Evolutionary conservation across 805 yeast genomes (phyloP), one percentile per base, ranked within the genome.

Genomic region (Isabelozyma pseudorhagii): DNA sequence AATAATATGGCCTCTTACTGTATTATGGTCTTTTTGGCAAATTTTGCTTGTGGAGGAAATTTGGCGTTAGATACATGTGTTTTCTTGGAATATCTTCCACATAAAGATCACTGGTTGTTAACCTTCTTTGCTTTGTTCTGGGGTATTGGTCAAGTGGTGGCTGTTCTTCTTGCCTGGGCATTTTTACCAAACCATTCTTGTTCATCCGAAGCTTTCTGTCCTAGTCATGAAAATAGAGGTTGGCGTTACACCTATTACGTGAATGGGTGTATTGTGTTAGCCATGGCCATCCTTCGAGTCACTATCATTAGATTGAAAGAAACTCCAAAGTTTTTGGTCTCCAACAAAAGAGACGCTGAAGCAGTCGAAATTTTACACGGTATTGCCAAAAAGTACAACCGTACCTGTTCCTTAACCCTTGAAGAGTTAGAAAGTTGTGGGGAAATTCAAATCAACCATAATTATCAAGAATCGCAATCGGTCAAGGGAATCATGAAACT

Each of bases 101-200:
- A 71, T 42, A 73, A 72, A 45, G 65, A 75, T 55, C 82, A 80
- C 54, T 81, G 75, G 74, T 60, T 80, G 53, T 68, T 77, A 46
- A 80, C 85, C 2, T 68, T 78, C 38, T 72, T 82, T 59, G 71
- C 64, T 8, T 60, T 73, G 38, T 83, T 76, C 77, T 82, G 87
- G 87, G 85, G 84, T 40, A 68, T 82, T 45, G 87, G 86, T 41
- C 85, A 81, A 59, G 78, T 83, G 1, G 68, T 82, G 46, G 76
- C 82, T 17, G 71, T 70, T 9, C 64, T 80, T n/a, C 56, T 80
- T 38, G 81, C 84, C 2, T 82, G 82, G 81, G 84, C 82, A 0
- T 79, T 78, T 50, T 62, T 82, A 44, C 78, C 83, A 13, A 72
- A 77, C 48, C 64, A 71, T 50, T 71, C 79, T 1, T 81, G 87